Evolutionary conservation across 2,329 filamentous ascomycete species (phyloP).

Genomic region (Sporothrix pallida): DNA sequence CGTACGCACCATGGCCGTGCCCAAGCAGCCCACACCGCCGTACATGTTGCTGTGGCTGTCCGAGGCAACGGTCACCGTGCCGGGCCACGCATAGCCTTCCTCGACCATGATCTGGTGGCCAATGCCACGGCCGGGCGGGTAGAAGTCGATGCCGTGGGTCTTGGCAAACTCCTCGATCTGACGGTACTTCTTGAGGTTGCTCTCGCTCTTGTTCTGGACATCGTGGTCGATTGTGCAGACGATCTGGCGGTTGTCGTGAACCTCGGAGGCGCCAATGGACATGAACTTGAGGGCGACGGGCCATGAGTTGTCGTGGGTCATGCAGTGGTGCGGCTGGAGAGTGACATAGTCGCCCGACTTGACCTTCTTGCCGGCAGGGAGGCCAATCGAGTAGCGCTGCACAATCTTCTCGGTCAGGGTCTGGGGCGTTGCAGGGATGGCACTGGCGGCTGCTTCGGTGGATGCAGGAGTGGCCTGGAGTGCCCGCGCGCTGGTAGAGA

Average conservation of each 20-base stretch:
- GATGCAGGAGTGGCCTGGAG: neutral
- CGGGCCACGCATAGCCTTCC: constrained; percentile 81
- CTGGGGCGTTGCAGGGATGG: constrained; percentile 58
- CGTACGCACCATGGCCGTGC: constrained; percentile 82
- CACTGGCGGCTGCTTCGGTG: constrained; percentile 35
- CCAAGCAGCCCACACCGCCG: constrained; percentile 76
- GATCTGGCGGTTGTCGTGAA: constrained; percentile 74
- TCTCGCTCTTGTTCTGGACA: constrained; percentile 79
- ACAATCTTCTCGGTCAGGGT: constrained; percentile 94
- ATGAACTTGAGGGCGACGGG: constrained; percentile 72
- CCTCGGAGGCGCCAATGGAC: constrained; percentile 76
- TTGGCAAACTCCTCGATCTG: constrained; percentile 83
- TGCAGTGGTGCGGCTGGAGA: constrained; percentile 72
- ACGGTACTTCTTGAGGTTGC: constrained; percentile 81
- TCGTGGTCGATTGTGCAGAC: constrained; percentile 89
- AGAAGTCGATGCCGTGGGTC: constrained; percentile 78
- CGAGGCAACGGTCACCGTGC: constrained; percentile 79
- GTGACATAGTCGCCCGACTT: constrained; percentile 83
- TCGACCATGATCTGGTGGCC: constrained; percentile 94
- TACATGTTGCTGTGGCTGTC: constrained; percentile 85
- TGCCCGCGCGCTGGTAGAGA: constrained; percentile 45
- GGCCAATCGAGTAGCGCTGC: constrained; percentile 77
- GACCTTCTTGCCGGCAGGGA: constrained; percentile 76
- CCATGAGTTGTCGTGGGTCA: constrained; percentile 74
- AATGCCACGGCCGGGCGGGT: constrained; percentile 51